Percentiles rank a stretch among this genome's conserved stretches.
These are phyloP conservation scores for Sarocladium brachiariae DNA, from an alignment of 2,329 filamentous ascomycete species.

Conservation along the genomic window DNA sequence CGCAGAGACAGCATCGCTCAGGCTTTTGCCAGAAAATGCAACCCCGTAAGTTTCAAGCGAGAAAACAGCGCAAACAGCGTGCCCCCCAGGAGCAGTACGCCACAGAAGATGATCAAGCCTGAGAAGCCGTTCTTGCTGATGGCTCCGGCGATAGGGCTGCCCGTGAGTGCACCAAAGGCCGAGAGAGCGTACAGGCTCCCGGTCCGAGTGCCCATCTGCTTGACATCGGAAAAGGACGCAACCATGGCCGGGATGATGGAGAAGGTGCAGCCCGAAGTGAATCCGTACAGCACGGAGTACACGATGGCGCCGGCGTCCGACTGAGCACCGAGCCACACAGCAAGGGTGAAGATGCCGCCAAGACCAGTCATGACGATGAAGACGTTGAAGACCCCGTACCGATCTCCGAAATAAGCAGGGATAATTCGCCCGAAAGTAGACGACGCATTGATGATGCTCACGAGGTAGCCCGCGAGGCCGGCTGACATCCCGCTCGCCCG, in stretches of 20 bases:
- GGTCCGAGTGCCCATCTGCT: slow-evolving; percentile 23
- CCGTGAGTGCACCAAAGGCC: not conserved
- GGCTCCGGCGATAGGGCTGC: slow-evolving; percentile 3
- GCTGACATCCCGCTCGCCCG: not conserved
- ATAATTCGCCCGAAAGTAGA: slow-evolving; percentile 45
- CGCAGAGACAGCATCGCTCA: too few species aligned
- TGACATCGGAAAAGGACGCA: slow-evolving; percentile 22
- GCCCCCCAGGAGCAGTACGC: not conserved
- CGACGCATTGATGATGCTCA: slow-evolving; percentile 55
- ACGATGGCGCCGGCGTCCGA: slow-evolving; percentile 14
- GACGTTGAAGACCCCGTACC: slow-evolving; percentile 34
- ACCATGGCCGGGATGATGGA: slow-evolving; percentile 28
- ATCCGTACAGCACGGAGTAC: slow-evolving; percentile 21
- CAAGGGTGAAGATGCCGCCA: slow-evolving; percentile 20
- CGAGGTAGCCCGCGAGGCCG: slow-evolving; percentile 44
- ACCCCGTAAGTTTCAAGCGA: not conserved
- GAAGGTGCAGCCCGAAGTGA: slow-evolving; percentile 20
- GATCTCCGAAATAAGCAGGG: slow-evolving; percentile 36
- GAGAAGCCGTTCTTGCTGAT: slow-evolving; percentile 6
- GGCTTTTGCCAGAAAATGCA: slow-evolving; percentile 12
- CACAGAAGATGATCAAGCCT: slow-evolving; percentile 6
- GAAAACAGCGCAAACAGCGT: not conserved
- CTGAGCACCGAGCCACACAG: slow-evolving; percentile 23
- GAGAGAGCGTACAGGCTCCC: slow-evolving; percentile 13
- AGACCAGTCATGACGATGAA: slow-evolving; percentile 16